These are phyloP conservation scores for Fusarium sp. DNA, from an alignment of 2,329 filamentous ascomycete genomes.

Conservation along the genomic window DNA sequence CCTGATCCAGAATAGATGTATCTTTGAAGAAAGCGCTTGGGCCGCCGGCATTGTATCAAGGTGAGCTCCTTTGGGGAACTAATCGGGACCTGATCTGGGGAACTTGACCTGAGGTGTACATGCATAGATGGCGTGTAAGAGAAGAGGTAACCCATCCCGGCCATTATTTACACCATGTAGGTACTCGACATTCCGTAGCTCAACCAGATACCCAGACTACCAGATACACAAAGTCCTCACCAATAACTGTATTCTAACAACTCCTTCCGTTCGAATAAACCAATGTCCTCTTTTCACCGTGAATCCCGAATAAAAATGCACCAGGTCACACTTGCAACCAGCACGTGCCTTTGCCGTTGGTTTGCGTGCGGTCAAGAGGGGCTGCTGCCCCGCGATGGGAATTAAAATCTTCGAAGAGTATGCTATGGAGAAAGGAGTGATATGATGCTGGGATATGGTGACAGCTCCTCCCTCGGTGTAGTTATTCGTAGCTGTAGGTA, in stretches of 20 bases:
- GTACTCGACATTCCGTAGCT: not conserved
- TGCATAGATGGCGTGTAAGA: conserved; percentile 1
- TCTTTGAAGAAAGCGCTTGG: conserved; percentile 8
- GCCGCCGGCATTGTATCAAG: conserved; percentile 7
- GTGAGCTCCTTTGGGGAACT: conserved; percentile 9
- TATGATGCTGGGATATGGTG: conserved; percentile 22
- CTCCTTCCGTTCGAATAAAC: conserved; percentile 14
- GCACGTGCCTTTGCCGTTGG: conserved; percentile 47
- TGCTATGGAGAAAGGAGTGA: conserved; percentile 8
- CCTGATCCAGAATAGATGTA: conserved; percentile 6
- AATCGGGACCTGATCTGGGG: conserved; percentile 11
- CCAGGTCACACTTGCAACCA: conserved; percentile 43
- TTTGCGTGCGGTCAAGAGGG: conserved; percentile 43
- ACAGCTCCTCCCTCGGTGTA: conserved; percentile 19
- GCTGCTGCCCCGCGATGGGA: conserved; percentile 14
- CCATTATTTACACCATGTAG: not conserved
- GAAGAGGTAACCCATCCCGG: not conserved
- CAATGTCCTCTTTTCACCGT: conserved; percentile 1
- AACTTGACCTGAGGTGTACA: conserved; percentile 7
- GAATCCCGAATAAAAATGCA: conserved; percentile 39
- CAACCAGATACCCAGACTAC: too few relatives aligned
- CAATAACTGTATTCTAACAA: conserved; percentile 10
- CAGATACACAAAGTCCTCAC: conserved; percentile 1
- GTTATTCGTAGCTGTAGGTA: conserved; percentile 12
- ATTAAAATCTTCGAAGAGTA: not conserved